Percentiles rank a stretch among this genome's conserved stretches.
phyloP scores from a whole-genome alignment of 75 land plant genomes.

The Larix kaempferi region DNA sequence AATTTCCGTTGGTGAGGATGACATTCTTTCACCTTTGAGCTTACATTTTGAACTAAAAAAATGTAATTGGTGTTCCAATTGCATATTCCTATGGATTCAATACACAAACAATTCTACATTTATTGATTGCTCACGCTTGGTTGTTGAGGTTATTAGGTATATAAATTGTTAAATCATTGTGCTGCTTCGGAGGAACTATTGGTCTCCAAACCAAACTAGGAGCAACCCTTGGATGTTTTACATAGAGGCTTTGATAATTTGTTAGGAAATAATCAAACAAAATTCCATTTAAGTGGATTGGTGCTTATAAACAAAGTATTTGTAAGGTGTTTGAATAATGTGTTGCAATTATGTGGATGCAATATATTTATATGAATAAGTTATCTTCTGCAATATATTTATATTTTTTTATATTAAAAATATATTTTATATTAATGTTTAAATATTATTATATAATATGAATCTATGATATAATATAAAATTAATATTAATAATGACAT shows the following conservation, averaged over 20 bases:
- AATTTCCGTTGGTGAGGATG: constrained; percentile 62
- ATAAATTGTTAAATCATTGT: constrained; percentile 78
- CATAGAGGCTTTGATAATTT: constrained; percentile 96
- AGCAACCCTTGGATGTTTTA: constrained; percentile 61
- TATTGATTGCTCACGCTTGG: constrained; percentile 80
- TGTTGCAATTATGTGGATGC: no score
- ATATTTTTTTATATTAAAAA: no score
- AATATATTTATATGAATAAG: no score
- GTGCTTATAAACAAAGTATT: constrained; percentile 54
- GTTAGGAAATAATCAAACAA: constrained; percentile 41
- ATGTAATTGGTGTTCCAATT: constrained; percentile 8
- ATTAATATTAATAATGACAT: no score
- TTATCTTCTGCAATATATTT: no score
- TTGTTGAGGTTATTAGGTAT: constrained; percentile 68
- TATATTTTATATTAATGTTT: no score
- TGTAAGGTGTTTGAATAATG: constrained; percentile 80
- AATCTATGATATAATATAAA: no score
- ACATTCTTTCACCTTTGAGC: constrained; percentile 44
- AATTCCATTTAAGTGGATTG: constrained; percentile 84
- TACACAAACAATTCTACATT: constrained; percentile 71
- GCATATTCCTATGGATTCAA: constrained; percentile 45
- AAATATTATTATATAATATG: no score
- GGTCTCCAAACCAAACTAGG: constrained; percentile 83
- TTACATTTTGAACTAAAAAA: constrained; percentile 46
- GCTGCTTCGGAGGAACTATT: constrained; percentile 86